These are phyloP conservation scores for Fomitopsis schrenkii DNA, from an alignment of 1,284 basidiomycete species.

Conservation along the genomic window DNA sequence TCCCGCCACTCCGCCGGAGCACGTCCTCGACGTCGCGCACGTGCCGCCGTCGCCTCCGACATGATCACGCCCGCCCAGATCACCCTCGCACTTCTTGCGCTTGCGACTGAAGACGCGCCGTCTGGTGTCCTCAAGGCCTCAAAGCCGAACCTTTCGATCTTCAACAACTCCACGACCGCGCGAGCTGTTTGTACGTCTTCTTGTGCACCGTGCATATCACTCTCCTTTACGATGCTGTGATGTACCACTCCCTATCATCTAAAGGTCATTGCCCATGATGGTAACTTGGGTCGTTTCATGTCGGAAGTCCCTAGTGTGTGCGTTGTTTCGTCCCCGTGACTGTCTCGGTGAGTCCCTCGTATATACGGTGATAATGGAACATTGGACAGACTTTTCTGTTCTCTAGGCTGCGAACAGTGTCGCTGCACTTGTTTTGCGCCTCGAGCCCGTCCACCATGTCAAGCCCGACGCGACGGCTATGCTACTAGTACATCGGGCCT, in stretches of 20 bases:
- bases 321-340: not conserved
- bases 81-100: conserved; percentile 55
- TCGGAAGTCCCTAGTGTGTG: not conserved
- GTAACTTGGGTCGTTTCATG: not conserved
- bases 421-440: too few species aligned
- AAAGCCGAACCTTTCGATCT: conserved; percentile 52
- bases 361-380: too few species aligned
- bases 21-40: conserved; percentile 43
- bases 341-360: not conserved
- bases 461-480: too few species aligned
- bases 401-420: too few species aligned
- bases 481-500: too few species aligned
- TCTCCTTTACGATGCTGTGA: not conserved
- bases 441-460: too few species aligned
- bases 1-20: conserved; percentile 53
- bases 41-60: conserved; percentile 34
- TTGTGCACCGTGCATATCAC: not conserved
- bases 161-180: conserved; percentile 49
- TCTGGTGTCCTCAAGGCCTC: not conserved
- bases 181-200: not conserved
- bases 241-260: not conserved
- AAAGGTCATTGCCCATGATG: not conserved
- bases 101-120: conserved; percentile 47
- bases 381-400: too few species aligned
- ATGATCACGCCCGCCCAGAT: conserved; percentile 50